Percentiles rank a stretch among this genome's conserved stretches.
Conservation (phyloP, 257 asterid genomes). For the Ballota nigra region DNA sequence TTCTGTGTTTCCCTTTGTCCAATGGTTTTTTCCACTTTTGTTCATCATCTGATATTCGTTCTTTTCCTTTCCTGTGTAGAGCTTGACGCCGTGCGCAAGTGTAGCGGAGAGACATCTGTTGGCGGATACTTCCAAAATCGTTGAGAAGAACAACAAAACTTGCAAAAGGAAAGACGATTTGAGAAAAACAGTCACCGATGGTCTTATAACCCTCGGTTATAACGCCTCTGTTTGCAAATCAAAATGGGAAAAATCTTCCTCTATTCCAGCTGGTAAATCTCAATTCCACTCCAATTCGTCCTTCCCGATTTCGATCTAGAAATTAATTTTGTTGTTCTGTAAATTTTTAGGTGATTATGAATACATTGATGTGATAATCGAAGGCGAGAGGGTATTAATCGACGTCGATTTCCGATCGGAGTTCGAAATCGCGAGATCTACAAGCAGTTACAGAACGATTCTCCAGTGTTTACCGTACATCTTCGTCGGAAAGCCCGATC, state of each 20-base stretch:
- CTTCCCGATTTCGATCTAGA: background rate
- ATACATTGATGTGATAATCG: constrained; percentile 67
- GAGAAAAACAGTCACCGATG: constrained; percentile 63
- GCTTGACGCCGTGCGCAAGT: constrained; percentile 71
- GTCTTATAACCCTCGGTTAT: constrained; percentile 56
- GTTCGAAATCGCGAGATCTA: constrained; percentile 85
- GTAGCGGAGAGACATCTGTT: constrained; percentile 70
- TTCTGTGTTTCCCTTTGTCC: background rate
- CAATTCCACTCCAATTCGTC: background rate
- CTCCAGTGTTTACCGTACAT: constrained; percentile 65
- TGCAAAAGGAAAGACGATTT: constrained; percentile 63
- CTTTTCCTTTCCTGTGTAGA: constrained; percentile 31
- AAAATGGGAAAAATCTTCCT: constrained; percentile 78
- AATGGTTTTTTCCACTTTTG: background rate
- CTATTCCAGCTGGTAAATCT: constrained; percentile 77
- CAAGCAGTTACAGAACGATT: constrained; percentile 55
- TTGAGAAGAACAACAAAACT: constrained; percentile 64
- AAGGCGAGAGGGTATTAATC: constrained; percentile 64
- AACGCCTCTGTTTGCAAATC: constrained; percentile 81
- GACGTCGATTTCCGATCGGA: constrained; percentile 91
- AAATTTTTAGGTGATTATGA: constrained; percentile 64
- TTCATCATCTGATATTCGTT: background rate
- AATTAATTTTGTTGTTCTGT: background rate
- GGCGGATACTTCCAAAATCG: constrained; percentile 72
- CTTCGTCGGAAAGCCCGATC: constrained; percentile 79